phyloP scores from a whole-genome alignment of 75 land plant genomes.

The Azolla pinnata region DNA sequence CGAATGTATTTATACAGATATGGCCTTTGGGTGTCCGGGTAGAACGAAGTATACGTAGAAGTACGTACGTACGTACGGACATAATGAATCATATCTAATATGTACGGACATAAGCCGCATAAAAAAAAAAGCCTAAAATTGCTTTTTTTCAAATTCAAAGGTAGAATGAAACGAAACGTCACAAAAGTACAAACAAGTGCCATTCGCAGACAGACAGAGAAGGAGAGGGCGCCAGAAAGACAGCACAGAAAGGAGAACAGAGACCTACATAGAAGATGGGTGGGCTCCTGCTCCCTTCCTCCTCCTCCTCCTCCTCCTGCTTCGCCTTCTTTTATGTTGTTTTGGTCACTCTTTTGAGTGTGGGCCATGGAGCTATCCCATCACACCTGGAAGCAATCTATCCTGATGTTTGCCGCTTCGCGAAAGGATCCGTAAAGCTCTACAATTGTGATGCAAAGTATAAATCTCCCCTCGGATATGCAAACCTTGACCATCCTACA shows the following conservation, averaged over 20 bases:
- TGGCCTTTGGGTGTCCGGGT: no score
- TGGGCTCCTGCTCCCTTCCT: not conserved
- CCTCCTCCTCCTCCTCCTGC: not conserved
- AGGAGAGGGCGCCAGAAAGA: not conserved
- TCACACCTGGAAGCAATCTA: not conserved
- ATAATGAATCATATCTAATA: no score
- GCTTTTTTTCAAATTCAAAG: no score
- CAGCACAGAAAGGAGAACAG: not conserved
- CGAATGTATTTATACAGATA: no score
- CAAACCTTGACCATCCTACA: not conserved
- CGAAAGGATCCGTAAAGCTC: conserved; percentile 6
- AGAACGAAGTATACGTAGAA: no score
- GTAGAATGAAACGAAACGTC: not conserved
- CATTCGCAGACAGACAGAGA: not conserved
- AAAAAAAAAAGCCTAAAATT: no score
- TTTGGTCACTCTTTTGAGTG: not conserved
- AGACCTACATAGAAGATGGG: not conserved
- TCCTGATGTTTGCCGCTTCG: conserved; percentile 8
- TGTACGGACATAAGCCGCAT: no score
- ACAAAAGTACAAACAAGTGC: not conserved
- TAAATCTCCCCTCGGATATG: conserved; percentile 1
- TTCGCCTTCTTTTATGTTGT: not conserved
- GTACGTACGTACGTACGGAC: no score
- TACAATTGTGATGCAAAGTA: conserved; percentile 10
- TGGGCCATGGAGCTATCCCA: not conserved